Evolutionary conservation across 1,284 basidiomycete species (phyloP).

Genomic region (Sanghuangporus sanghuang): DNA sequence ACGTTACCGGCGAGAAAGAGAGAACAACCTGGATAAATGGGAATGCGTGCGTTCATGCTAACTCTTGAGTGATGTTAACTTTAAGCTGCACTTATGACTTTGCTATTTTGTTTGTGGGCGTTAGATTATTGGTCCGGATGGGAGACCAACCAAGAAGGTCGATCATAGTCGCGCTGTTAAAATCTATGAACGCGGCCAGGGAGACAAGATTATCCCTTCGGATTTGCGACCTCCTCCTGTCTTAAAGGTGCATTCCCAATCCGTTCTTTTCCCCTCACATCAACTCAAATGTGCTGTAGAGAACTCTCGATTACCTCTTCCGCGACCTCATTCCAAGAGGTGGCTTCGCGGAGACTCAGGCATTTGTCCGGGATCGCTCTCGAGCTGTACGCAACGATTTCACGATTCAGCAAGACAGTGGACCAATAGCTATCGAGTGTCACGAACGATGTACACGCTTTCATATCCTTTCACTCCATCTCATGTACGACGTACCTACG

Average conservation of each 20-base stretch:
- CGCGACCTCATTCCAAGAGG: slow-evolving; percentile 68
- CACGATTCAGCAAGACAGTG: slow-evolving; percentile 85
- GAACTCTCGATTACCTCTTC: slow-evolving; percentile 91
- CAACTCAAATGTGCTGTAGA: slow-evolving; percentile 35
- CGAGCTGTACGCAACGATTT: slow-evolving; percentile 92
- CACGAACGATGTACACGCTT: slow-evolving; percentile 93
- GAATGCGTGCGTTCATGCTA: slow-evolving; percentile 62
- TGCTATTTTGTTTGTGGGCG: slow-evolving; percentile 4
- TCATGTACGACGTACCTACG: slow-evolving; percentile 53
- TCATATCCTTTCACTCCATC: slow-evolving; percentile 85
- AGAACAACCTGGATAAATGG: slow-evolving; percentile 84
- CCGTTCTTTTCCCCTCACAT: background rate
- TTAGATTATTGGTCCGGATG: slow-evolving; percentile 51
- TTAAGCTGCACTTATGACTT: slow-evolving; percentile 31
- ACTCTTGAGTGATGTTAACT: slow-evolving; percentile 23
- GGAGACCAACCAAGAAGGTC: slow-evolving; percentile 55
- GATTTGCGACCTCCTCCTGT: slow-evolving; percentile 87
- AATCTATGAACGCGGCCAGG: slow-evolving; percentile 92
- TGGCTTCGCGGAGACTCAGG: slow-evolving; percentile 69
- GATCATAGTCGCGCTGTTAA: slow-evolving; percentile 89
- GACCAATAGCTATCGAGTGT: slow-evolving; percentile 78
- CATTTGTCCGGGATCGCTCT: slow-evolving; percentile 90
- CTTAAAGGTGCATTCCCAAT: slow-evolving; percentile 54
- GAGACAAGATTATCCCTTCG: slow-evolving; percentile 87
- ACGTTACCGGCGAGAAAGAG: slow-evolving; percentile 84